Evolutionary conservation across 441 rosid species (phyloP).

Genomic region (Brassica balearica): DNA sequence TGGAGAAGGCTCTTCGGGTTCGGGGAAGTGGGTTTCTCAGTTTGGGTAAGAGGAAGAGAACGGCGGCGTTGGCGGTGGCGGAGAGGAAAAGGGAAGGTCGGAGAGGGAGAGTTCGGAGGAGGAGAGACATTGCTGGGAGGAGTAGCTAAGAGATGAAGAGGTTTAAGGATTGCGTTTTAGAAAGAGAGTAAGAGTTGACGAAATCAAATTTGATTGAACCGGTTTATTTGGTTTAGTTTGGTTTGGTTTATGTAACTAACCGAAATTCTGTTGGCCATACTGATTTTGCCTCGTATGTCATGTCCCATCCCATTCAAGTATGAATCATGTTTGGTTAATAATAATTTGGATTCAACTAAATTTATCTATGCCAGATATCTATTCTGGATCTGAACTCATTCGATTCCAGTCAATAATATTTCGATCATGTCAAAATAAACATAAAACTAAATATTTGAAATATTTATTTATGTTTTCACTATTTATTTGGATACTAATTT

Average conservation of each 20-base stretch:
- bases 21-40: slow-evolving; percentile 36
- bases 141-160: not conserved
- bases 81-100: slow-evolving; percentile 49
- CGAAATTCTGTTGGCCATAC: not conserved
- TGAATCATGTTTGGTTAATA: no score
- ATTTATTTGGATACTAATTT: not conserved
- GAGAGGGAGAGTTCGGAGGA: slow-evolving; percentile 60
- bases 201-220: slow-evolving; percentile 26
- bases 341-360: no score
- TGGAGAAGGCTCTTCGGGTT: slow-evolving; percentile 35
- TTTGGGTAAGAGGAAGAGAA: slow-evolving; percentile 25
- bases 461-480: not conserved
- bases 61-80: slow-evolving; percentile 31
- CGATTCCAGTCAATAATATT: no score
- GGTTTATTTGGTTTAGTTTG: slow-evolving; percentile 8
- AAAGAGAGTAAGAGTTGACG: not conserved
- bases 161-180: slow-evolving; percentile 29
- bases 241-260: slow-evolving; percentile 10
- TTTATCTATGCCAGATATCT: no score
- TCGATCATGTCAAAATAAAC: no score
- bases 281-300: not conserved
- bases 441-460: not conserved
- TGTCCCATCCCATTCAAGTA: no score
- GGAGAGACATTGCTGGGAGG: slow-evolving; percentile 54
- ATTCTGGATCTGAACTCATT: no score